phyloP scores from a whole-genome alignment of 2,329 filamentous ascomycete genomes.

The Scolecobasidium constrictum region DNA sequence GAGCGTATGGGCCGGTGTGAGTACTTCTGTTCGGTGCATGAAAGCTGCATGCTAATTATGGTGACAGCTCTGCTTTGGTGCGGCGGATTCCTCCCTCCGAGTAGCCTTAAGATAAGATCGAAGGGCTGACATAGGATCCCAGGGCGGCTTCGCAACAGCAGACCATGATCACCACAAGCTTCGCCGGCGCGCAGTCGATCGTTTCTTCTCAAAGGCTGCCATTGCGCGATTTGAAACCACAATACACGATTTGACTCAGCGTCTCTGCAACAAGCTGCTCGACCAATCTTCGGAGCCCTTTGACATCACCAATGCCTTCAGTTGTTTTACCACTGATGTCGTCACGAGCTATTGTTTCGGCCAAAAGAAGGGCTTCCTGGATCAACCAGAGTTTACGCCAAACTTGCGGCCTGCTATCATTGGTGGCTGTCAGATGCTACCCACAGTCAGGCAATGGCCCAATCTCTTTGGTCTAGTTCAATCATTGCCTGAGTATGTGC shows the following conservation, averaged over 20 bases:
- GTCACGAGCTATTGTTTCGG: conserved; percentile 16
- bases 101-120: neutral
- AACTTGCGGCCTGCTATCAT: neutral
- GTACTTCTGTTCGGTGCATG: neutral
- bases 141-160: conserved; percentile 1
- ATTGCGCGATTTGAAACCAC: conserved; percentile 15
- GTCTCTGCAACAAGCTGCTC: conserved; percentile 8
- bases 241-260: conserved; percentile 12
- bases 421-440: neutral
- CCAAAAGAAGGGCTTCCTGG: conserved; percentile 14
- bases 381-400: conserved; percentile 13
- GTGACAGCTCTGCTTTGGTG: neutral
- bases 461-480: neutral
- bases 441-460: conserved; percentile 5
- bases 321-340: conserved; percentile 14
- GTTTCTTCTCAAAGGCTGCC: conserved; percentile 23
- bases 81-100: neutral
- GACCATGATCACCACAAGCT: conserved; percentile 21
- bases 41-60: neutral
- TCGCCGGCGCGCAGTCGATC: conserved; percentile 21
- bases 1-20: conserved; percentile 1
- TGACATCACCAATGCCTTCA: conserved; percentile 9
- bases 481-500: conserved; percentile 1
- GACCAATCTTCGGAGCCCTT: neutral
- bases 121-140: neutral